phyloP scores from a whole-genome alignment of 225 moss, liverwort and hornwort species.

The Thuidium tamariscinum region DNA sequence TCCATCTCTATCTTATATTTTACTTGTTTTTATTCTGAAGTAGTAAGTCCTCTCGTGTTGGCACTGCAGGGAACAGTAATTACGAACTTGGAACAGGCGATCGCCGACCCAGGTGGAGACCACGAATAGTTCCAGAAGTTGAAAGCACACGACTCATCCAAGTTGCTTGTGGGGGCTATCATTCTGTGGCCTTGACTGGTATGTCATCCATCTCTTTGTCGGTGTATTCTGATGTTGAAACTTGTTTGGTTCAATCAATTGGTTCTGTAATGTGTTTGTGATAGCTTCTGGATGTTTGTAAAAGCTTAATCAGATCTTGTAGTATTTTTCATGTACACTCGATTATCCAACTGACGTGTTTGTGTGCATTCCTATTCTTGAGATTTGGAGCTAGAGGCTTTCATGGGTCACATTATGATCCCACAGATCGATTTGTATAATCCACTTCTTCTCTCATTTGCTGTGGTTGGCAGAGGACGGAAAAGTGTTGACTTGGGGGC shows the following conservation, averaged over 20 bases:
- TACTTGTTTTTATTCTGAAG: neutral
- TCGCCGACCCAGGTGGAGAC: constrained; percentile 71
- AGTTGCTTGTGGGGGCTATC: constrained; percentile 92
- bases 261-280: neutral
- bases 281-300: neutral
- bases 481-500: constrained; percentile 86
- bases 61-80: constrained; percentile 65
- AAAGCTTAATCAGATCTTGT: neutral
- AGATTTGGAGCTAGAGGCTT: neutral
- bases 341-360: neutral
- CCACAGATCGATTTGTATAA: neutral
- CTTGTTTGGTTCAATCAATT: neutral
- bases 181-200: constrained; percentile 82
- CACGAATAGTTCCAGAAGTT: constrained; percentile 58
- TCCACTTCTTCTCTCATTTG: neutral
- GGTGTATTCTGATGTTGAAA: neutral
- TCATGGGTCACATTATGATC: neutral
- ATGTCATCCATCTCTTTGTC: neutral
- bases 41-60: neutral
- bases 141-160: constrained; percentile 38
- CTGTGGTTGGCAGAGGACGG: constrained; percentile 56
- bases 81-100: constrained; percentile 86
- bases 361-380: neutral
- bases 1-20: neutral
- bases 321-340: neutral